phyloP scores from a whole-genome alignment of 805 yeast species.

The Candida odintsovae region DNA sequence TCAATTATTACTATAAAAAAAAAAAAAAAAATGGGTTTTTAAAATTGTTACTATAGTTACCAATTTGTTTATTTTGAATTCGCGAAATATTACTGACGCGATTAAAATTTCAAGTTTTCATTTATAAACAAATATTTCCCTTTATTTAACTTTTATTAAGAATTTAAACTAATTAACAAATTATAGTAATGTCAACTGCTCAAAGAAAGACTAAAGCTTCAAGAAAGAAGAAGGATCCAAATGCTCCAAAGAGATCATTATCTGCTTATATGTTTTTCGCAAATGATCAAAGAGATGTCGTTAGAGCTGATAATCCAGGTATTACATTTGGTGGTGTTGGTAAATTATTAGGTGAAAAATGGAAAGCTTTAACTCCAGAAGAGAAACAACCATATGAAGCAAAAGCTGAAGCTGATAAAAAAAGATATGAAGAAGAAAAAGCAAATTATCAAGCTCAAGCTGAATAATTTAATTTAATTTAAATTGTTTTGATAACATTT shows the following conservation, averaged over 20 bases:
- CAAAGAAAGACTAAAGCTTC: constrained; percentile 33
- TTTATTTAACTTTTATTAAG: too few species aligned
- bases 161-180: too few species aligned
- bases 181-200: constrained; percentile 31
- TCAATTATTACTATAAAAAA: too few species aligned
- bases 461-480: too few species aligned
- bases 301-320: constrained; percentile 95
- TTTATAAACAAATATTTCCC: too few species aligned
- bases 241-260: constrained; percentile 98
- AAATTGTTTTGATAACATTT: too few species aligned
- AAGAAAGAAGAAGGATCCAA: constrained; percentile 66
- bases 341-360: constrained; percentile 88
- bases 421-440: constrained; percentile 95
- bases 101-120: too few species aligned
- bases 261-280: constrained; percentile 99
- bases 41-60: not conserved
- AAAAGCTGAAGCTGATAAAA: constrained; percentile 93
- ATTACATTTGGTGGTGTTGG: constrained; percentile 95
- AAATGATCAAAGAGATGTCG: constrained; percentile 93
- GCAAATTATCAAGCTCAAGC: constrained; percentile 52
- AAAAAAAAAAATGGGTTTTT: too few species aligned
- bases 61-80: not conserved
- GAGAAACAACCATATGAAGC: constrained; percentile 88
- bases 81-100: too few species aligned
- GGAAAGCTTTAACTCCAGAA: constrained; percentile 84